Conservation (phyloP, 164 flowering plant species). For the Cinnamomum micranthum region DNA sequence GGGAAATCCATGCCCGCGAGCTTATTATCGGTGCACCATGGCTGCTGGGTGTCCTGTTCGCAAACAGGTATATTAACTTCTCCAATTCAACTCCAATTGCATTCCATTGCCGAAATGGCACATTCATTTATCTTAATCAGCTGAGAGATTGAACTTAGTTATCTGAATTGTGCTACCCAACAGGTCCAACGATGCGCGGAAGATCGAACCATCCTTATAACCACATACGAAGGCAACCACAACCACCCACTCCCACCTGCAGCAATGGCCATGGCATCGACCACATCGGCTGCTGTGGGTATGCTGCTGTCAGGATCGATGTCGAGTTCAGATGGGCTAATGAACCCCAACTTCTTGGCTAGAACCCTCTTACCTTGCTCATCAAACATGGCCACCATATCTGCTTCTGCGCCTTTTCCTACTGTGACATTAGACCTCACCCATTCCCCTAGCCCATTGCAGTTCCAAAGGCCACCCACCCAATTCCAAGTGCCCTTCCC, state of each 20-base stretch:
- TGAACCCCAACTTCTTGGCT: constrained; percentile 47
- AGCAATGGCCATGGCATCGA: constrained; percentile 79
- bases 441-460: constrained; percentile 41
- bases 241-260: constrained; percentile 89
- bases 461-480: constrained; percentile 44
- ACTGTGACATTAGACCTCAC: constrained; percentile 78
- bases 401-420: constrained; percentile 85
- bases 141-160: neutral
- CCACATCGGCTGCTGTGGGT: constrained; percentile 70
- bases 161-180: neutral
- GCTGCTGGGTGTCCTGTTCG: constrained; percentile 87
- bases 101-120: neutral
- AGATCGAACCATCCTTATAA: constrained; percentile 55
- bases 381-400: constrained; percentile 61
- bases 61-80: constrained; percentile 45
- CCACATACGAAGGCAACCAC: constrained; percentile 85
- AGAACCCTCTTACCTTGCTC: constrained; percentile 48
- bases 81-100: neutral
- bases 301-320: constrained; percentile 78
- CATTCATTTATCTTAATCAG: neutral
- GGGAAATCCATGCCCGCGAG: constrained; percentile 94
- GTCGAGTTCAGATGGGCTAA: constrained; percentile 64
- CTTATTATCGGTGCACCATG: constrained; percentile 95
- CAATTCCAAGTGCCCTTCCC: constrained; percentile 54
- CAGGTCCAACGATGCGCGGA: constrained; percentile 89